Base-by-base conservation (phyloP, 2,329 filamentous ascomycete species). In the Hypoxylon sp. region DNA sequence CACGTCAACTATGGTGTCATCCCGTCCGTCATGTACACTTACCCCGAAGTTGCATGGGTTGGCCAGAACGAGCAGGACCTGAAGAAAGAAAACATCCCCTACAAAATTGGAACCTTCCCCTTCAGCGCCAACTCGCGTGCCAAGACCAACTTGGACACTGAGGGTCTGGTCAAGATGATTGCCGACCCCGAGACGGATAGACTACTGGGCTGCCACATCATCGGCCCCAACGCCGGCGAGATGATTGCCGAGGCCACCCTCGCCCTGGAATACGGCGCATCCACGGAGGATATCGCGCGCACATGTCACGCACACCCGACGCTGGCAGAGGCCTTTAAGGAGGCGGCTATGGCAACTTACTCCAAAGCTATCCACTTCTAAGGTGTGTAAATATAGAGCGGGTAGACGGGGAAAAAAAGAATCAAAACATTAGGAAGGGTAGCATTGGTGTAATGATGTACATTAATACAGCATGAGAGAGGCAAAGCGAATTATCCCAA, bases 1-100 rank as follows among this genome's bases (percentile, higher is more conserved):
- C 96, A 99, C 82, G 96, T 99, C 83, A 99, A 99, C 91, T 99
- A 99, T 84, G 93, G 90, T 77, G 93, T 92, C 81, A 99, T 99
- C 79, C 96, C 96, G 72, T 96, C 93, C 34, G 96, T 99, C 84
- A 99, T 99, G 96, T 99, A 99, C 89, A 98, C 96, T 10, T 91
- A 98, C 85, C 96, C 96, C 34, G 96, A 99, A 82, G 96, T 98
- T 72, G 94, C 96, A 36, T 99, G 96, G 96, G 96, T 99, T 50
- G 96, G 96, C 65, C 94, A 98, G 86, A 98, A 91, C 81, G 96
- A 99, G 86, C 92, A 95, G 79, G 96, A 99, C 75, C 87, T 99
- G 72, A 98, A 98, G 88, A 89, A 90, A 73, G 87, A 91, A 70
- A 93, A 93, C 71, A 89, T 97, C 77, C 93, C 96, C 79, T 99